Evolutionary conservation across 2,329 filamentous ascomycete species (phyloP).

Genomic region (Talaromyces pinophilus): DNA sequence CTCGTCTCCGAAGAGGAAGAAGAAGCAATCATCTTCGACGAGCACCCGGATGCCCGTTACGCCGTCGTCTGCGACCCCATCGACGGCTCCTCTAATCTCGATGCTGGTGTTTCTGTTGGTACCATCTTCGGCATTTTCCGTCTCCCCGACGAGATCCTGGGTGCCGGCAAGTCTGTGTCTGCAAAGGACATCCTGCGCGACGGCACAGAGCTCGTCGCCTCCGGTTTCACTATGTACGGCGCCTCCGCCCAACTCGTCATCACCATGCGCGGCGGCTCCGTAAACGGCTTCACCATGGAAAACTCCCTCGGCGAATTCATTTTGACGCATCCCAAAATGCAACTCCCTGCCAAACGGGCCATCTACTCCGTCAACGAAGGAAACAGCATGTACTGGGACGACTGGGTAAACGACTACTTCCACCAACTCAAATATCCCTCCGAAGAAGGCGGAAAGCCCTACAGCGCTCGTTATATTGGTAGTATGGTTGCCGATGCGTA

Average conservation of each 20-base stretch:
- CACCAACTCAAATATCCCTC: constrained; percentile 78
- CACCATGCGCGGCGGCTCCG: constrained; percentile 87
- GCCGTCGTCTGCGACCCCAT: constrained; percentile 97
- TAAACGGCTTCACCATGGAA: constrained; percentile 98
- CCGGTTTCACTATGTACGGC: constrained; percentile 99
- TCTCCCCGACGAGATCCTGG: constrained; percentile 66
- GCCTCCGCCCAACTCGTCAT: constrained; percentile 94
- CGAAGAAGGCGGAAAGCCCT: constrained; percentile 72
- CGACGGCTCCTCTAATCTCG: constrained; percentile 94
- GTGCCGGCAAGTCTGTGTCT: constrained; percentile 58
- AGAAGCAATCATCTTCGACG: constrained; percentile 80
- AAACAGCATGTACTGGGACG: constrained; percentile 95
- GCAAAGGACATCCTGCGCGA: constrained; percentile 78
- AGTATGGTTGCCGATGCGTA: constrained; percentile 99
- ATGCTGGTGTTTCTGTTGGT: constrained; percentile 95
- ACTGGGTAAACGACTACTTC: constrained; percentile 83
- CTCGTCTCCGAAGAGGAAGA: constrained; percentile 99
- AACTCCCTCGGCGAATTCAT: constrained; percentile 98
- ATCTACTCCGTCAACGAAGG: constrained; percentile 99
- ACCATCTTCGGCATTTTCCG: constrained; percentile 97
- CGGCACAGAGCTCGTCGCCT: constrained; percentile 86
- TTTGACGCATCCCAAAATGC: constrained; percentile 93
- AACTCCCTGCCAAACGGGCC: constrained; percentile 71
- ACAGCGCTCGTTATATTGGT: constrained; percentile 92
- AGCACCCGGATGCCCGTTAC: constrained; percentile 75